Evolutionary conservation across 2,329 filamentous ascomycete genomes (phyloP).

Genomic region (Penicillium sp.): DNA sequence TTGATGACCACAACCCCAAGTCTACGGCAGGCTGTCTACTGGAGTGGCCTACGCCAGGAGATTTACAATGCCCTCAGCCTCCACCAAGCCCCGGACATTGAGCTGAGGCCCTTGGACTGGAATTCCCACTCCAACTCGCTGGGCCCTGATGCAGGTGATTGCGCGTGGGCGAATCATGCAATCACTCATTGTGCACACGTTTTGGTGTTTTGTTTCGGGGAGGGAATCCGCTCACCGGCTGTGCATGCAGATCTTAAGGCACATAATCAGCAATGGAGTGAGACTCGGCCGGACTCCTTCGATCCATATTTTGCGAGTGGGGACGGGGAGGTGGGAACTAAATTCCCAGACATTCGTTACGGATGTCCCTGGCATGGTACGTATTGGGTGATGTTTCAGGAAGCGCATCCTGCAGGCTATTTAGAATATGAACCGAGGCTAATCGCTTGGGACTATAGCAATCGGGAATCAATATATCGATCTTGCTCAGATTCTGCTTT

Average conservation of each 20-base stretch:
- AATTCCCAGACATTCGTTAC: slow-evolving; percentile 25
- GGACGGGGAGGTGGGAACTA: slow-evolving; percentile 12
- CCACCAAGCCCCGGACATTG: slow-evolving; percentile 28
- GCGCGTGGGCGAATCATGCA: slow-evolving; percentile 44
- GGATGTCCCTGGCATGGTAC: slow-evolving; percentile 28
- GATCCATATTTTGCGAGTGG: slow-evolving; percentile 24
- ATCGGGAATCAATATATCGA: slow-evolving; percentile 27
- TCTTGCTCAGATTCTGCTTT: slow-evolving; percentile 18
- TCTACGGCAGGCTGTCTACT: slow-evolving; percentile 26
- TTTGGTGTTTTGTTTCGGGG: slow-evolving; percentile 26
- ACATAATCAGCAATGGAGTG: slow-evolving; percentile 21
- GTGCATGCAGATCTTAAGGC: slow-evolving; percentile 18
- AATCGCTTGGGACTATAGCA: slow-evolving; percentile 4
- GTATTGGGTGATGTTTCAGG: background rate
- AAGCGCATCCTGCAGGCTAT: background rate
- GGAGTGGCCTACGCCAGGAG: slow-evolving; percentile 31
- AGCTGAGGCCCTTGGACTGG: slow-evolving; percentile 29
- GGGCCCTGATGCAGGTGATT: slow-evolving; percentile 41
- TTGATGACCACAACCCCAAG: slow-evolving; percentile 26
- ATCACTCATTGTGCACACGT: slow-evolving; percentile 32
- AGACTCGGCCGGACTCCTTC: slow-evolving; percentile 21
- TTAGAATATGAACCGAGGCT: background rate
- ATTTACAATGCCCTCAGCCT: slow-evolving; percentile 34
- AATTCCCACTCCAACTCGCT: slow-evolving; percentile 29
- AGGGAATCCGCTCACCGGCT: slow-evolving; percentile 9